Evolutionary conservation across 2,329 filamentous ascomycete species (phyloP).

Genomic region (Trichoderma brevicompactum): DNA sequence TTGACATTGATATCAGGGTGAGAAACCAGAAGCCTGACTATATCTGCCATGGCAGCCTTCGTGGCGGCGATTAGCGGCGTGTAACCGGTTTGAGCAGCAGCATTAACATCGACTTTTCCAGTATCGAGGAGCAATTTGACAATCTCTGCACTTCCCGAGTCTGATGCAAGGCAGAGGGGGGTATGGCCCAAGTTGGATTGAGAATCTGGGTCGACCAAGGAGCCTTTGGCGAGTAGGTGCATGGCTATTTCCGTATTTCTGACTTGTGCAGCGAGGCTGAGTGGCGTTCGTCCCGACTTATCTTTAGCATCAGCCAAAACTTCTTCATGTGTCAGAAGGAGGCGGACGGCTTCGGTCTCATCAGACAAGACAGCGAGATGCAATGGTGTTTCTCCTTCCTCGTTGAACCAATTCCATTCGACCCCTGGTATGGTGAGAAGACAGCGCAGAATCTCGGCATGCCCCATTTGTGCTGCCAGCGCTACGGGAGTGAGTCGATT

Average conservation of each 20-base stretch:
- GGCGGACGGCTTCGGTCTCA: not conserved
- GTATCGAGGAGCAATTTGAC: slow-evolving; percentile 3
- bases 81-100: not conserved
- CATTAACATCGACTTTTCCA: not conserved
- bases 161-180: not conserved
- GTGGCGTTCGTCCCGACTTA: not conserved
- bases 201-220: not conserved
- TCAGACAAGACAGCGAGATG: not conserved
- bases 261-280: not conserved
- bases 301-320: not conserved
- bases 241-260: not conserved
- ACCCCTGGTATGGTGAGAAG: not conserved
- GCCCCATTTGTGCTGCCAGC: not conserved
- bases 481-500: not conserved
- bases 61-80: not conserved
- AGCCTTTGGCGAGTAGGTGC: not conserved
- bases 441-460: not conserved
- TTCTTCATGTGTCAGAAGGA: not conserved
- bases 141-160: not conserved
- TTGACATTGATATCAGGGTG: not conserved
- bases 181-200: not conserved
- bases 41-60: not conserved
- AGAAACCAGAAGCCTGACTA: not conserved
- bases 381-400: not conserved
- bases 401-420: not conserved